Conservation (phyloP, 305 asterid genomes). For the Petunia hybrid region DNA sequence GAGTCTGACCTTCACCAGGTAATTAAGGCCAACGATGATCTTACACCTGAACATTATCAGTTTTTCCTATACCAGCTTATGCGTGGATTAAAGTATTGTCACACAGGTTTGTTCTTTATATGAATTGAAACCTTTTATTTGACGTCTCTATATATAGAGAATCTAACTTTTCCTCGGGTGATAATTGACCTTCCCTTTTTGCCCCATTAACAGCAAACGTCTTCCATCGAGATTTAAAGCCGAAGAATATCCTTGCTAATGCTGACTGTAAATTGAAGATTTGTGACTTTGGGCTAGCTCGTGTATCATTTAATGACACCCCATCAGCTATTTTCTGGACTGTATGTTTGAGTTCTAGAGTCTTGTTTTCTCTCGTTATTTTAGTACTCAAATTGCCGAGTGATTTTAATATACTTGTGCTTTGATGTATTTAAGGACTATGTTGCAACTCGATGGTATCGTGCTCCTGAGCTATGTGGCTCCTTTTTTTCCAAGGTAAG, state of each 20-base stretch:
- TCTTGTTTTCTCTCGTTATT: conserved; percentile 9
- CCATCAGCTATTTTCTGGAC: conserved; percentile 90
- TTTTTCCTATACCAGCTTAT: conserved; percentile 77
- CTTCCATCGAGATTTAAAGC: conserved; percentile 79
- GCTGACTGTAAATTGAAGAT: conserved; percentile 86
- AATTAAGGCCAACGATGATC: conserved; percentile 76
- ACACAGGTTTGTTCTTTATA: conserved; percentile 55
- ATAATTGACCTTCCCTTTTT: conserved; percentile 31
- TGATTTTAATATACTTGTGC: conserved; percentile 19
- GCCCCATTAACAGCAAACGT: conserved; percentile 62
- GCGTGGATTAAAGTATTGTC: conserved; percentile 75
- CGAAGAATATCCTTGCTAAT: conserved; percentile 79
- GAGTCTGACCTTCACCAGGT: conserved; percentile 90
- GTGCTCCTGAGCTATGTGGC: conserved; percentile 88
- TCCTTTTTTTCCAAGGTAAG: conserved; percentile 87
- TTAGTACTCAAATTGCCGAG: conserved; percentile 2
- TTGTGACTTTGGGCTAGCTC: conserved; percentile 85
- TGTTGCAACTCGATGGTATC: conserved; percentile 87
- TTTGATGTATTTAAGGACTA: conserved; percentile 58
- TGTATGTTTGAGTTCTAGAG: conserved; percentile 49
- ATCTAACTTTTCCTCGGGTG: conserved; percentile 15
- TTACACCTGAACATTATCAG: conserved; percentile 77
- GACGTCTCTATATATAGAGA: conserved; percentile 25
- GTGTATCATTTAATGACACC: conserved; percentile 80
- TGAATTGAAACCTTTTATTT: neutral